Base-by-base conservation (phyloP, 2,329 filamentous ascomycete genomes). In the Chalaropsis ovoidea region DNA sequence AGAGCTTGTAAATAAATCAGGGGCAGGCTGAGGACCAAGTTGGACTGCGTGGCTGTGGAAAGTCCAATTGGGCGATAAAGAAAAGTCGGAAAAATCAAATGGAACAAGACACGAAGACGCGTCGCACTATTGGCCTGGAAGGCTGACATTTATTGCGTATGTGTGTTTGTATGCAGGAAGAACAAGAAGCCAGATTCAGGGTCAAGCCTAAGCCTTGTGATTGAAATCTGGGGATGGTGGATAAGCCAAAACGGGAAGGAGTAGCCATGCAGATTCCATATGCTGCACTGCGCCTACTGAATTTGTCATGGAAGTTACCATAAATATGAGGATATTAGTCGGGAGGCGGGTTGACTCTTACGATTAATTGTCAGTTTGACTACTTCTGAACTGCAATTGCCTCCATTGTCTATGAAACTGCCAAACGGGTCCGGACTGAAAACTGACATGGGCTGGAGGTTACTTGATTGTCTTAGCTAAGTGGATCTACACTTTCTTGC, bases 211-310 rank as follows among this genome's bases (percentile, higher is more conserved):
- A 47, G 43, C 27, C 54, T 58, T 58, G 54, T 35, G 27, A 19
- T 58, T 8, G 17, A 49, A 35, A 61, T 39, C 15, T 10, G 27
- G 52, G 49, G 11, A 56, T 24, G 52, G 17, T 35, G 31, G 27
- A 58, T 58, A n/a, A 27, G 52, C 27, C 52, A 58, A 10, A 58
- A 58, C 27, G 27, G 27, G 52, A 58, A 58, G 52, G 52, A 58
- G 27, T 39, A 19, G 43, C 15, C 15, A n/a, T 47, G 43, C 43
- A 47, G 27, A 35, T 58, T 27, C 52, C 13, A 58, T 31, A 4
- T 7, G 31, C 6, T 56, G 24, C n/a, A n/a, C 52, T 31, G 47
- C 47, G 19, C 47, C 47, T 27, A 13, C 10, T 1, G 11, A 24
- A 52, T 52, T 52, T 3, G 4, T 2, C 5, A 52, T 13, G 8